phyloP scores from a whole-genome alignment of 2,329 filamentous ascomycete genomes.

The Thielaviopsis punctulata region DNA sequence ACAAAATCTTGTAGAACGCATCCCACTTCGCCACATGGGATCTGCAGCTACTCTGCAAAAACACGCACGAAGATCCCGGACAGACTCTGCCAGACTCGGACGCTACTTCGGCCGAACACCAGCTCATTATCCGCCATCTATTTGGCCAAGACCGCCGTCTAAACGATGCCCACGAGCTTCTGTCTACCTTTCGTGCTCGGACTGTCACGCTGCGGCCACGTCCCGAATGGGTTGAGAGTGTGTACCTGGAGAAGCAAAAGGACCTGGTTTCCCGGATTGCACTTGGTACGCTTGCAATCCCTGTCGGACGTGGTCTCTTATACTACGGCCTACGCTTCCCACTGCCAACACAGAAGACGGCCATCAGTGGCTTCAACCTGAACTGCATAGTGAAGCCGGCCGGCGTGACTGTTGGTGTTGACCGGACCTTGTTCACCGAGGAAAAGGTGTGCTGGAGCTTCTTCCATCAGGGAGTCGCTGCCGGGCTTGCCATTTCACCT shows the following conservation, averaged over 20 bases:
- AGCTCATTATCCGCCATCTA: slow-evolving; percentile 66
- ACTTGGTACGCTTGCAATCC: slow-evolving; percentile 72
- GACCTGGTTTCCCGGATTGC: slow-evolving; percentile 75
- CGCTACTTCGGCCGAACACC: slow-evolving; percentile 66
- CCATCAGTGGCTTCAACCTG: slow-evolving; percentile 77
- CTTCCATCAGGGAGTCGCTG: slow-evolving; percentile 92
- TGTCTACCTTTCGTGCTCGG: slow-evolving; percentile 72
- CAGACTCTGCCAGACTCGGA: slow-evolving; percentile 46
- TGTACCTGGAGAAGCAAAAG: slow-evolving; percentile 84
- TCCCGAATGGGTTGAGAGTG: slow-evolving; percentile 65
- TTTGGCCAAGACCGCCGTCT: slow-evolving; percentile 85
- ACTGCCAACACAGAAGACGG: slow-evolving; percentile 79
- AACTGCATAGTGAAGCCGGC: slow-evolving; percentile 83
- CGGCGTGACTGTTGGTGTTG: slow-evolving; percentile 84
- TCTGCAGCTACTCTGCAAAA: slow-evolving; percentile 59
- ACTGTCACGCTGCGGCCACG: slow-evolving; percentile 60
- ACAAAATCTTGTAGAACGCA: slow-evolving; percentile 15
- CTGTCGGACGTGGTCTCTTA: slow-evolving; percentile 70
- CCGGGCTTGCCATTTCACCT: slow-evolving; percentile 76
- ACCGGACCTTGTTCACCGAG: slow-evolving; percentile 73
- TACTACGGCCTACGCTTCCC: slow-evolving; percentile 79
- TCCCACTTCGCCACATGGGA: slow-evolving; percentile 56
- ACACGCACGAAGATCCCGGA: slow-evolving; percentile 39
- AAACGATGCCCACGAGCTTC: slow-evolving; percentile 64
- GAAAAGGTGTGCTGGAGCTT: slow-evolving; percentile 98